Evolutionary conservation across 2,329 filamentous ascomycete genomes (phyloP).

Genomic region (Phialocephala sp.): DNA sequence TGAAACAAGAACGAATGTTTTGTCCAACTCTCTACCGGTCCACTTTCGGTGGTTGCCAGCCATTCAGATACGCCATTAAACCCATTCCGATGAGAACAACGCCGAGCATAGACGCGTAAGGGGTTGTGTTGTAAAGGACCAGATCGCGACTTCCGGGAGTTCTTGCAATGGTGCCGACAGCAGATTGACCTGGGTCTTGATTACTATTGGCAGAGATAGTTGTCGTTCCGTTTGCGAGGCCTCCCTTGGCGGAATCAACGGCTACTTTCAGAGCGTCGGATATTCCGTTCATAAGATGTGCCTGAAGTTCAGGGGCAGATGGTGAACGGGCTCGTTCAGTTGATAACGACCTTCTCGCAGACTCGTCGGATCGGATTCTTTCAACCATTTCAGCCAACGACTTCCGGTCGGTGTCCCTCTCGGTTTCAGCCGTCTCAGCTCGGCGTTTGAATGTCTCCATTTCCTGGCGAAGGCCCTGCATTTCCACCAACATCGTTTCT

Average conservation of each 20-base stretch:
- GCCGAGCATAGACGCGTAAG: slow-evolving; percentile 82
- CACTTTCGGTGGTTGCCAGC: slow-evolving; percentile 64
- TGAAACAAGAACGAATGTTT: slow-evolving; percentile 16
- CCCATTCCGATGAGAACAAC: slow-evolving; percentile 83
- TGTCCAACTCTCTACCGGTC: slow-evolving; percentile 36
- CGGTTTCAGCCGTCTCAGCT: slow-evolving; percentile 80
- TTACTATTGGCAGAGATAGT: slow-evolving; percentile 23
- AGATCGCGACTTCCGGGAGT: slow-evolving; percentile 51
- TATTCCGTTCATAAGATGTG: slow-evolving; percentile 23
- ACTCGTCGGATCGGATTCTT: slow-evolving; percentile 75
- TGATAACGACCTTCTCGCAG: slow-evolving; percentile 45
- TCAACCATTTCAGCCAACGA: slow-evolving; percentile 87
- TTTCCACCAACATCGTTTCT: slow-evolving; percentile 39
- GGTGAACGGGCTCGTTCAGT: slow-evolving; percentile 33
- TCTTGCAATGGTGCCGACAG: slow-evolving; percentile 44
- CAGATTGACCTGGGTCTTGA: slow-evolving; percentile 27
- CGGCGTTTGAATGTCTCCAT: slow-evolving; percentile 73
- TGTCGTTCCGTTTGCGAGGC: slow-evolving; percentile 31
- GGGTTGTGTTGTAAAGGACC: slow-evolving; percentile 62
- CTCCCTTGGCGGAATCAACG: slow-evolving; percentile 27
- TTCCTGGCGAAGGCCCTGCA: slow-evolving; percentile 38
- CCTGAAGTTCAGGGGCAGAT: background rate
- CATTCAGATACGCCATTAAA: slow-evolving; percentile 85
- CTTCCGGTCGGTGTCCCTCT: slow-evolving; percentile 73
- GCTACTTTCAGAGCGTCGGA: slow-evolving; percentile 15